These are phyloP conservation scores for carrot (Daucus carota) DNA, from an alignment of 129 eudicot species.

Conservation along the genomic window DH1_v3.0 NC_030385.2:39165501-39166000, in stretches of 20 bases:
- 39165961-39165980: slow-evolving; percentile 6
- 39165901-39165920: slow-evolving; percentile 56
- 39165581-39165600: slow-evolving; percentile 69
- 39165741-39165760: slow-evolving; percentile 57
- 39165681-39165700: slow-evolving; percentile 81
- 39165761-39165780: slow-evolving; percentile 55
- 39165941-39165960: slow-evolving; percentile 27
- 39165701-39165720: slow-evolving; percentile 77
- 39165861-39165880: slow-evolving; percentile 38
- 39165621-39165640: slow-evolving; percentile 79
- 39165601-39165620: slow-evolving; percentile 67
- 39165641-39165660: slow-evolving; percentile 96
- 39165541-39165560: slow-evolving; percentile 65
- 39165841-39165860: slow-evolving; percentile 24
- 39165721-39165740: slow-evolving; percentile 60
- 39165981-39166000: slow-evolving; percentile 34
- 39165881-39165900: slow-evolving; percentile 39
- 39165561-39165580: slow-evolving; percentile 61
- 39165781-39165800: slow-evolving; percentile 44
- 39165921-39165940: slow-evolving; percentile 34
- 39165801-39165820: slow-evolving; percentile 29
- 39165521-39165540: slow-evolving; percentile 68
- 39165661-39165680: slow-evolving; percentile 70
- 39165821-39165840: too few species aligned
- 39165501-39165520: slow-evolving; percentile 94